A percentile compares a stretch with the other conserved stretches of the same genome.
Conservation (phyloP, 306 rosid species). For the Begonia fuchsioides region DNA sequence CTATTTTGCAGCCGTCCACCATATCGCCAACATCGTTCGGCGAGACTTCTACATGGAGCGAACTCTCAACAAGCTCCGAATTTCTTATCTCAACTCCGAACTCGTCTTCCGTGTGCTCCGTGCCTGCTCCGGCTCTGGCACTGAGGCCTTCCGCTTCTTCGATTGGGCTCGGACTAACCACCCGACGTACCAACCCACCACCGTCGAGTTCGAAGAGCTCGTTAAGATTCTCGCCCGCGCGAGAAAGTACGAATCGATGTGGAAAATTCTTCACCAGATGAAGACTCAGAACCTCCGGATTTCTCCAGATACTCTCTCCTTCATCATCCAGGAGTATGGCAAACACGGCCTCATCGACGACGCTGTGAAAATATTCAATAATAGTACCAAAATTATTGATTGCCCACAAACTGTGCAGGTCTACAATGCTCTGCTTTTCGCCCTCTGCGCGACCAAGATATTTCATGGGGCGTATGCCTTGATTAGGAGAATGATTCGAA, state of each 20-base stretch:
- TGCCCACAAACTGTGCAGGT: constrained; percentile 38
- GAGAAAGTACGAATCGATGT: constrained; percentile 65
- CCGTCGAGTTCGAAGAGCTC: constrained; percentile 80
- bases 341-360: constrained; percentile 56
- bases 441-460: constrained; percentile 59
- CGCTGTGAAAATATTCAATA: constrained; percentile 64
- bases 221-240: constrained; percentile 47
- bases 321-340: constrained; percentile 55
- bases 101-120: constrained; percentile 87
- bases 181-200: constrained; percentile 59
- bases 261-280: constrained; percentile 60
- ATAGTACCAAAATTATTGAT: constrained; percentile 28
- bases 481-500: constrained; percentile 63
- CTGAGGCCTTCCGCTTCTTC: constrained; percentile 75
- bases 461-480: constrained; percentile 73
- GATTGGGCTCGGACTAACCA: constrained; percentile 62
- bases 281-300: constrained; percentile 26
- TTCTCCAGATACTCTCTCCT: constrained; percentile 54
- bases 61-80: constrained; percentile 74
- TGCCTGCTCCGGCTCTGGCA: constrained; percentile 41
- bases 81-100: constrained; percentile 54
- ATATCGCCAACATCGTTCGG: constrained; percentile 72
- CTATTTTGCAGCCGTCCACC: constrained; percentile 75
- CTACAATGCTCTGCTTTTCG: constrained; percentile 54
- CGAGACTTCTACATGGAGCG: constrained; percentile 89